Percentiles rank a stretch among this genome's conserved stretches.
These are phyloP conservation scores for Ajuga chamaepitys DNA, from an alignment of 257 asterid genomes.

Conservation along the genomic window DNA sequence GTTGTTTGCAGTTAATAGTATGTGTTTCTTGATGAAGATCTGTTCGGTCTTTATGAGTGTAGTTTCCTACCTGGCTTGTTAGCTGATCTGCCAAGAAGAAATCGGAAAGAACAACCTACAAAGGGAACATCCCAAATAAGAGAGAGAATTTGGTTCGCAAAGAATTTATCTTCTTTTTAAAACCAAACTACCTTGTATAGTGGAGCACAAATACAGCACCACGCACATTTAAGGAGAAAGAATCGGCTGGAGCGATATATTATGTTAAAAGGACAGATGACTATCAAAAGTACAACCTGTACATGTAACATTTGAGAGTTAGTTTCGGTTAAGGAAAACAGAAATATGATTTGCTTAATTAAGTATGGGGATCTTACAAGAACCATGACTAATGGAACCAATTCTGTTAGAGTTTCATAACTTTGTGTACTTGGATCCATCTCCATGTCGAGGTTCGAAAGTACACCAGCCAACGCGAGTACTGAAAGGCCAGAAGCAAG, in stretches of 20 bases:
- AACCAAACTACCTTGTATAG: slow-evolving; percentile 63
- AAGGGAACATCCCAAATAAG: slow-evolving; percentile 4
- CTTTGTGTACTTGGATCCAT: slow-evolving; percentile 46
- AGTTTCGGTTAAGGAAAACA: background rate
- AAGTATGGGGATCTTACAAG: slow-evolving; percentile 21
- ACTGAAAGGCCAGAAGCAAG: slow-evolving; percentile 67
- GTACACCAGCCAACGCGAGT: slow-evolving; percentile 53
- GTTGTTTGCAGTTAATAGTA: too few species aligned
- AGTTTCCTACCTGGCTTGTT: slow-evolving; percentile 70
- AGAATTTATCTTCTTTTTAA: background rate
- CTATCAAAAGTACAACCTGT: slow-evolving; percentile 47
- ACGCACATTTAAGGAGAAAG: slow-evolving; percentile 45
- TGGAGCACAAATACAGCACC: slow-evolving; percentile 79
- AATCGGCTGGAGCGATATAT: slow-evolving; percentile 71
- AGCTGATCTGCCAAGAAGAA: slow-evolving; percentile 90
- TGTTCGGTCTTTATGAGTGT: background rate
- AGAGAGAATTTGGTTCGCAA: background rate
- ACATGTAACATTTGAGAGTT: background rate
- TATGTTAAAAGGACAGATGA: slow-evolving; percentile 65
- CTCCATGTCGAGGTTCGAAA: slow-evolving; percentile 76
- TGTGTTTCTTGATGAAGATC: background rate
- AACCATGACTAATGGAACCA: slow-evolving; percentile 59
- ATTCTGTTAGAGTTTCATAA: slow-evolving; percentile 37
- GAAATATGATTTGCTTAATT: background rate
- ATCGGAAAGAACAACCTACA: slow-evolving; percentile 67